Evolutionary conservation across 2,329 filamentous ascomycete genomes (phyloP), one percentile per base, ranked within the genome.

Genomic region (Fusarium concolor): DNA sequence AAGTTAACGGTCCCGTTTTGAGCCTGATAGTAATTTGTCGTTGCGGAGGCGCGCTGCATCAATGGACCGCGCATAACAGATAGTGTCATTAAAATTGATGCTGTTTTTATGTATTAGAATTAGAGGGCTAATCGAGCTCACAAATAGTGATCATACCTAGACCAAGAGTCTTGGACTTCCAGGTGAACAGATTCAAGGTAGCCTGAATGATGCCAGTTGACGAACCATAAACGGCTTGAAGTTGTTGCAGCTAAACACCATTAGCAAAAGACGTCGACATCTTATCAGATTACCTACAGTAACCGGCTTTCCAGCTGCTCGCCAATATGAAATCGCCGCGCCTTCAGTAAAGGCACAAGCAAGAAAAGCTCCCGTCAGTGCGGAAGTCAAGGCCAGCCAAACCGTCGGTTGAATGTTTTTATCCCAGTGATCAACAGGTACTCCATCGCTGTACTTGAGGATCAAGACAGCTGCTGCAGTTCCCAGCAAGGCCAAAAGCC

Each of bases 251-350:
- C 64, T 67, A 8, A 5, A 6, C 2, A 22, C 11, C 6, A 35
- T 62, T 8, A 62, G 45, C 9, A 12, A 11, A 1, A 18, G 2
- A 14, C 2, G 20, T 14, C n/a, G 2, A 33, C 3, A 14, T 2
- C 10, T 6, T 4, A 10, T 5, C 3, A 1, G 3, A 2, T 8
- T n/a, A 44, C 68, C 29, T 37, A 71, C 68, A 12, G 68, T 71
- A 2, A 62, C 60, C 8, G 68, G 68, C 22, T 46, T 64, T 2
- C 56, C 62, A 22, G 68, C 68, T 1, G 68, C 42, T 31, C 68
- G 52, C 68, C 68, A 71, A 8, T 69, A 71, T 2, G 68, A 71
- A 10, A 71, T 71, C 0, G 68, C 68, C 1, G 68, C 68, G 3
- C 61, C 68, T 9, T 71, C 68, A 3, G 65, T 56, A 10, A 71